Percentiles rank a stretch among this genome's conserved stretches.
These are phyloP conservation scores for Bigelowiella natans DNA, from an alignment of 78 protist species.

Conservation along the genomic window DNA sequence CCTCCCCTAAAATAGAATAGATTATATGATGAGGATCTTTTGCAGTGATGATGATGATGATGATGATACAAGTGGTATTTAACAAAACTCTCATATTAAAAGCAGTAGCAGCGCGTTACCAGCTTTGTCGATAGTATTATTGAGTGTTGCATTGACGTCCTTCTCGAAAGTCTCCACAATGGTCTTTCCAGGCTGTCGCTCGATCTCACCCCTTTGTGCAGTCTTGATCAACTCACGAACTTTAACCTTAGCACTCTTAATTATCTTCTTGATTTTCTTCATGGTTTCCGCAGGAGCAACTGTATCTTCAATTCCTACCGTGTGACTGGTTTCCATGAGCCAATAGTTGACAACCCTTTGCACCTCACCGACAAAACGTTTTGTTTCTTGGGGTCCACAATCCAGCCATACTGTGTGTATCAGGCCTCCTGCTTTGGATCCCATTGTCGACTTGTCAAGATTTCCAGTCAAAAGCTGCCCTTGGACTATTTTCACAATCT, in stretches of 20 bases:
- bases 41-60: not conserved
- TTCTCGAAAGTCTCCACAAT: constrained; percentile 87
- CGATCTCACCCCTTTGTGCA: constrained; percentile 39
- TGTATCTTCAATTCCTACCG: constrained; percentile 89
- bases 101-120: constrained; percentile 50
- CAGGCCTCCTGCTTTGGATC: constrained; percentile 47
- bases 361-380: constrained; percentile 56
- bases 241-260: constrained; percentile 53
- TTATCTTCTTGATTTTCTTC: constrained; percentile 41
- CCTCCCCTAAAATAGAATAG: too few relatives aligned
- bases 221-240: constrained; percentile 29
- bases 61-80: too few relatives aligned
- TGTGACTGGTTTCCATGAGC: constrained; percentile 47
- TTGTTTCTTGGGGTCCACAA: constrained; percentile 70
- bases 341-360: constrained; percentile 81
- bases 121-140: constrained; percentile 79
- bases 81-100: too few relatives aligned
- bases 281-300: constrained; percentile 79
- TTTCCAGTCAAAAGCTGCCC: constrained; percentile 82
- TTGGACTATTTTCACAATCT: constrained; percentile 65
- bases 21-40: not conserved
- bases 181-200: constrained; percentile 82
- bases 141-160: constrained; percentile 77
- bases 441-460: constrained; percentile 65
- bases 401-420: constrained; percentile 83